phyloP scores from a whole-genome alignment of 192 early-diverging fungal genomes.

The Geranomyces michiganensis region DNA sequence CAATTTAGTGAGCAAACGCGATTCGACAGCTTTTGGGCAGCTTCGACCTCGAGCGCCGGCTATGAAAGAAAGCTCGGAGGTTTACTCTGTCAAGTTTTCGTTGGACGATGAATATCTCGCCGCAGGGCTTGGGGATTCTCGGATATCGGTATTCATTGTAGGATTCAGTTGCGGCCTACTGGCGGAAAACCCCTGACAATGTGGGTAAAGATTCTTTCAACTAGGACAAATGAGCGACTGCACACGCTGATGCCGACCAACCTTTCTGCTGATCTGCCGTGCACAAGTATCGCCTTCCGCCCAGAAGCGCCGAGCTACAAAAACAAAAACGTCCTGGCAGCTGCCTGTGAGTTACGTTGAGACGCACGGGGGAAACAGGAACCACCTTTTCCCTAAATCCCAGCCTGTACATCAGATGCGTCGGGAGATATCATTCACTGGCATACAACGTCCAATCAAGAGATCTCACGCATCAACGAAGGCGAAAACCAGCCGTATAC shows the following conservation, averaged over 20 bases:
- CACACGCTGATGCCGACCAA: conserved; percentile 12
- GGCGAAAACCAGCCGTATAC: conserved; percentile 45
- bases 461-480: conserved; percentile 46
- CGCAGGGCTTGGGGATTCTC: conserved; percentile 39
- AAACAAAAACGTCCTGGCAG: conserved; percentile 56
- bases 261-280: conserved; percentile 35
- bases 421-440: conserved; percentile 57
- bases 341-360: conserved; percentile 45
- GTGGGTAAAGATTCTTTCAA: conserved; percentile 14
- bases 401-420: conserved; percentile 38
- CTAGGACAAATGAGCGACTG: conserved; percentile 9
- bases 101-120: conserved; percentile 52
- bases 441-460: conserved; percentile 53
- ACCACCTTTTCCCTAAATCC: no score
- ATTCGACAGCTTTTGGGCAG: conserved; percentile 1
- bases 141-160: conserved; percentile 45
- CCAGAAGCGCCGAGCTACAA: conserved; percentile 41
- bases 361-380: no score
- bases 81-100: conserved; percentile 57
- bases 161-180: not conserved
- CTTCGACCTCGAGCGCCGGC: not conserved
- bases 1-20: conserved; percentile 2
- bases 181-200: no score
- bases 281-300: conserved; percentile 52
- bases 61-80: conserved; percentile 43